phyloP scores from a whole-genome alignment of 352 stramenopile genomes.

The Phytopythium vexans region DNA sequence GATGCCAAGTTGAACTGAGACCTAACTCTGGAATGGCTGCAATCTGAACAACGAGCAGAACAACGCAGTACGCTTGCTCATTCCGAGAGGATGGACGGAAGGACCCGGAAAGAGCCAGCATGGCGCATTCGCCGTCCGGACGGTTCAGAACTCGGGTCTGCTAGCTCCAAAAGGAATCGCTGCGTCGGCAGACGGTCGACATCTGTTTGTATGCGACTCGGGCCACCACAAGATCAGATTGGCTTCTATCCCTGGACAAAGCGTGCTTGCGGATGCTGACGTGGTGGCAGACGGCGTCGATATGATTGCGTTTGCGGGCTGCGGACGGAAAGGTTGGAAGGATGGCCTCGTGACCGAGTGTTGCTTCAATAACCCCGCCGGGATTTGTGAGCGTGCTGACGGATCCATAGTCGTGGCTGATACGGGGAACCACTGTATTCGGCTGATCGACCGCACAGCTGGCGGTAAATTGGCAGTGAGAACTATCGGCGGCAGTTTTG shows the following conservation, averaged over 20 bases:
- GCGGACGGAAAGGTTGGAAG: conserved; percentile 33
- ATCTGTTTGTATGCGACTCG: conserved; percentile 55
- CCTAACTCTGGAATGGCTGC: neutral
- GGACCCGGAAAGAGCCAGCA: neutral
- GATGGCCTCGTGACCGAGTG: conserved; percentile 35
- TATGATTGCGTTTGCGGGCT: conserved; percentile 43
- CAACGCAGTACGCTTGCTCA: conserved; percentile 35
- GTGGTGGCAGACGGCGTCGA: conserved; percentile 18
- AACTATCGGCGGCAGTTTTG: conserved; percentile 33
- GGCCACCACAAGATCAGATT: conserved; percentile 55
- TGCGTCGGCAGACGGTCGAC: conserved; percentile 29
- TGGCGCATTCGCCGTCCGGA: conserved; percentile 12
- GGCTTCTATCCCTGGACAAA: conserved; percentile 27
- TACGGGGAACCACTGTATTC: conserved; percentile 57
- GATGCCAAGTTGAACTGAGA: neutral
- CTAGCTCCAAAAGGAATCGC: conserved; percentile 42
- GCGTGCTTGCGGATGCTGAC: conserved; percentile 11
- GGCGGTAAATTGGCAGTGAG: conserved; percentile 26
- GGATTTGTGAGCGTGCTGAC: conserved; percentile 34
- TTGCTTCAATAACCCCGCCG: conserved; percentile 38
- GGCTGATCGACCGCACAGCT: conserved; percentile 22
- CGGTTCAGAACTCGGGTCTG: conserved; percentile 25
- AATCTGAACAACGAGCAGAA: conserved; percentile 17
- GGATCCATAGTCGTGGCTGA: conserved; percentile 40
- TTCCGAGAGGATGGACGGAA: neutral